Conservation (phyloP, 1,284 basidiomycete genomes). For the Sphaerobolus stellatus region DNA sequence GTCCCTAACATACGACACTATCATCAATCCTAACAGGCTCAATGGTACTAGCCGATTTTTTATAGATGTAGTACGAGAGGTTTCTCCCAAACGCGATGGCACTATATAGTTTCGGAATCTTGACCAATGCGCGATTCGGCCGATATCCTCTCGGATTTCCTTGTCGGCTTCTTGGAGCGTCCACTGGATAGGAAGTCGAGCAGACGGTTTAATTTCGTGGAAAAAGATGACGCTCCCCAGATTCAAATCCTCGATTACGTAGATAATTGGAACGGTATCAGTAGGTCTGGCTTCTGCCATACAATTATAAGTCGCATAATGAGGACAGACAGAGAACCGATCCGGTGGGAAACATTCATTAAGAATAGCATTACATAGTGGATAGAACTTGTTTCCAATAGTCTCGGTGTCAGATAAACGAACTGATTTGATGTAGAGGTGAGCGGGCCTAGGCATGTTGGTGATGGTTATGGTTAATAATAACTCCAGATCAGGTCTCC, state of each 20-base stretch:
- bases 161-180: background rate
- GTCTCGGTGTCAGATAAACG: background rate
- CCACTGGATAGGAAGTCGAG: background rate
- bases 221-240: background rate
- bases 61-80: background rate
- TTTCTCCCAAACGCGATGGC: background rate
- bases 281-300: background rate
- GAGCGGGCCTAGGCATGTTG: background rate
- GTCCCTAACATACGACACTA: background rate
- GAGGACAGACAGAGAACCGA: background rate
- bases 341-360: background rate
- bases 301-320: background rate
- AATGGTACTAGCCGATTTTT: background rate
- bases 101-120: background rate
- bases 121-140: background rate
- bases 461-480: too few relatives aligned
- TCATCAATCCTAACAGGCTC: background rate
- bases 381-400: background rate
- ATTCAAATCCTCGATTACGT: background rate
- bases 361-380: background rate
- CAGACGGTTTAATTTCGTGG: background rate
- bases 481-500: too few relatives aligned
- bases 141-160: background rate
- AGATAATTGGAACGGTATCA: background rate
- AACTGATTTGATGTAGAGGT: background rate